Evolutionary conservation across 306 rosid genomes (phyloP), one percentile per base, ranked within the genome.

Genomic region (Medicago ruthenica): DNA sequence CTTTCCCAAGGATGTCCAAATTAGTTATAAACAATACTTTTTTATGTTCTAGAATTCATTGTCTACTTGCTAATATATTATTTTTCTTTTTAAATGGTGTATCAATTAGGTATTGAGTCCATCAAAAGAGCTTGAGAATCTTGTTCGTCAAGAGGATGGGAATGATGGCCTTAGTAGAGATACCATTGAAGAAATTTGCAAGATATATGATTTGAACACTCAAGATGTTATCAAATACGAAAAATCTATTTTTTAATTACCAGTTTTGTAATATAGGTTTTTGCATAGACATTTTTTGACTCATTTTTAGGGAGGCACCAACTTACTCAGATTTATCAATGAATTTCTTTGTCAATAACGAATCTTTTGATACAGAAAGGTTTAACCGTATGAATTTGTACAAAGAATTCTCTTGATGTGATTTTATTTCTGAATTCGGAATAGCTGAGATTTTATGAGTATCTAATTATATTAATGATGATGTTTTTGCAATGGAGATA

Each of bases 141-240:
- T 95, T 75, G 65, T 79, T 53, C 74, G 40, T 21, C 66, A 9
- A 3, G 82, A 80, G 53, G 72, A 70, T 50, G 85, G 47, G 58
- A 27, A 47, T 8, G 81, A 70, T 0, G 89, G 89, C 71, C 91
- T 90, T 12, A 80, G 89, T 45, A 71, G 76, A 80, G 44, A 55
- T 21, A 86, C 82, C 61, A 86, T 94, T 36, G 41, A 21, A 54
- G 79, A 84, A 13, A 89, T 92, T 8, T 95, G 97, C 91, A 83
- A 84, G 86, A 74, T 80, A 67, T 95, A 85, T 80, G 82, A 90
- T 70, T 87, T 92, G 82, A 85, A 86, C 80, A 66, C 79, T 15
- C 67, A 36, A 11, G 92, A 90, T 81, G 97, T 92, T 73, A 73
- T 83, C 6, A 92, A 89, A 73, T 92, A 87, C 87, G 80, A 81